phyloP scores from a whole-genome alignment of 257 asterid genomes.

The Primulina huaijiensis region DNA sequence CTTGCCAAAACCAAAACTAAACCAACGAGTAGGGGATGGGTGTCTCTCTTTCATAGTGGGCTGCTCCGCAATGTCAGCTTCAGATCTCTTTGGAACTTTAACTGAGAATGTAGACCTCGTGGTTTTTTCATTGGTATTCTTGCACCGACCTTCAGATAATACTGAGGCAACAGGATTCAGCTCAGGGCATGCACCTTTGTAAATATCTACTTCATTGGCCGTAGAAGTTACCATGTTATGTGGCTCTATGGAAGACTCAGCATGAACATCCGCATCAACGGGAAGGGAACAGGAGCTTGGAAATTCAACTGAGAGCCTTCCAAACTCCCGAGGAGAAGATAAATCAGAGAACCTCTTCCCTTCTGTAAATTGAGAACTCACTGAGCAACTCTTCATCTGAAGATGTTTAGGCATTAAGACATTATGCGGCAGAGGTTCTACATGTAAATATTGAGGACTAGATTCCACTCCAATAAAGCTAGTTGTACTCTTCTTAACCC shows the following conservation, averaged over 20 bases:
- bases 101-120: conserved; percentile 29
- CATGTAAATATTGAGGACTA: conserved; percentile 30
- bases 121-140: conserved; percentile 29
- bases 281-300: conserved; percentile 70
- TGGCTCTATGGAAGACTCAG: conserved; percentile 26
- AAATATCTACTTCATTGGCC: conserved; percentile 30
- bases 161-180: conserved; percentile 27
- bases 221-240: conserved; percentile 23
- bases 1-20: conserved; percentile 68
- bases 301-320: conserved; percentile 35
- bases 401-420: conserved; percentile 38
- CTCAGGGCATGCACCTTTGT: conserved; percentile 22
- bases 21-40: conserved; percentile 68
- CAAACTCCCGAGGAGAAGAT: conserved; percentile 41
- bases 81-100: conserved; percentile 36
- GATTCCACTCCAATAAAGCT: conserved; percentile 27
- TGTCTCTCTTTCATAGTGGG: conserved; percentile 49
- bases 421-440: conserved; percentile 37
- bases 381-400: background rate
- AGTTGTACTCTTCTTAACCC: conserved; percentile 29
- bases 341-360: background rate
- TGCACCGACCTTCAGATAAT: conserved; percentile 32
- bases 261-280: conserved; percentile 20
- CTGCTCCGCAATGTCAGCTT: conserved; percentile 35
- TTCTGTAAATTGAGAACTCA: background rate